Evolutionary conservation across 352 stramenopile genomes (phyloP).

Genomic region (Pythium vanterpoolii): DNA sequence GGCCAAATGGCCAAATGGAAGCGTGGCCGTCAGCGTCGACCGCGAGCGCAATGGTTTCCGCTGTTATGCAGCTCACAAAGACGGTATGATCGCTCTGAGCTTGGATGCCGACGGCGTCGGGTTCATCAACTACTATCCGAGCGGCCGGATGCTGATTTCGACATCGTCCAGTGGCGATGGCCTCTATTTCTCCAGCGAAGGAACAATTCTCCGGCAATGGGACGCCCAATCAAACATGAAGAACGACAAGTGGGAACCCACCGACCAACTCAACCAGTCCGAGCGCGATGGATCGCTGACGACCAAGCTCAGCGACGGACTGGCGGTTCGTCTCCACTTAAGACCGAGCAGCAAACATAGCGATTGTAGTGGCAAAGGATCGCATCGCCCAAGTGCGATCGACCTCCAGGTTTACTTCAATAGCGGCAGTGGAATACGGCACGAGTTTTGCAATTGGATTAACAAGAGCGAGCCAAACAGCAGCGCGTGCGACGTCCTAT

Average conservation of each 20-base stretch:
- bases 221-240: constrained; percentile 34
- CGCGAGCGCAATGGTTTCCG: constrained; percentile 56
- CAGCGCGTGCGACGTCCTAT: constrained; percentile 34
- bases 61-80: constrained; percentile 68
- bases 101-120: constrained; percentile 62
- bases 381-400: constrained; percentile 22
- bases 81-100: constrained; percentile 60
- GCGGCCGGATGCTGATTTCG: constrained; percentile 66
- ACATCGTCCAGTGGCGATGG: constrained; percentile 63
- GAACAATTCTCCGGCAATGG: constrained; percentile 57
- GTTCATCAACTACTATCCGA: constrained; percentile 79
- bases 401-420: constrained; percentile 51
- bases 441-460: constrained; percentile 42
- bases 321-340: constrained; percentile 39
- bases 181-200: constrained; percentile 46
- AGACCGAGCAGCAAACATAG: background rate
- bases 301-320: constrained; percentile 43
- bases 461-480: constrained; percentile 28
- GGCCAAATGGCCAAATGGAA: constrained; percentile 62
- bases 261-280: constrained; percentile 27
- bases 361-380: too few species aligned
- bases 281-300: constrained; percentile 43
- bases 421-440: constrained; percentile 32
- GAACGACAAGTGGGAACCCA: constrained; percentile 38
- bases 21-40: constrained; percentile 66